Percentiles rank a stretch among this genome's conserved stretches.
Evolutionary conservation across 306 rosid species (phyloP).

Genomic region (Ziziphus jujuba): DNA sequence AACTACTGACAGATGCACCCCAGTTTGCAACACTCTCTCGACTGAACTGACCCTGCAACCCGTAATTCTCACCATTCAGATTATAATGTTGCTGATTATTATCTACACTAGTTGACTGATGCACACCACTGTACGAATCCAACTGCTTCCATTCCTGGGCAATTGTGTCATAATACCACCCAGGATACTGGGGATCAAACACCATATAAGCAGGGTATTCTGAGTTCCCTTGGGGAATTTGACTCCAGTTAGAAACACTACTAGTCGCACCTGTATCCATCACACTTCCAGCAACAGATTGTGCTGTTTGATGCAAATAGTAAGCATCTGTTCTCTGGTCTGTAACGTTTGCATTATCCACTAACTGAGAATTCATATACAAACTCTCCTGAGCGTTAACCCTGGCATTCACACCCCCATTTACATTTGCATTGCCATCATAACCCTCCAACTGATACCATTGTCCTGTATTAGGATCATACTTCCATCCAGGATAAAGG

Average conservation of each 20-base stretch:
- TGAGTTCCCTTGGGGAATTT: conserved; percentile 42
- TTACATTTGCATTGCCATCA: conserved; percentile 22
- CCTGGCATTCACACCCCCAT: conserved; percentile 1
- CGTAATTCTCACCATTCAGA: conserved; percentile 29
- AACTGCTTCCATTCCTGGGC: conserved; percentile 62
- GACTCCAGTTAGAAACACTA: conserved; percentile 42
- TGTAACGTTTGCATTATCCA: conserved; percentile 25
- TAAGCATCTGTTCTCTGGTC: conserved; percentile 36
- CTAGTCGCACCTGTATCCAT: conserved; percentile 36
- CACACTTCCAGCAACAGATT: conserved; percentile 37
- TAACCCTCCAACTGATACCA: conserved; percentile 64
- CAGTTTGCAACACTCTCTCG: conserved; percentile 46
- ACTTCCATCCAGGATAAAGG: conserved; percentile 78
- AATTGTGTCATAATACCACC: conserved; percentile 68
- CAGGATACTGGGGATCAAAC: conserved; percentile 73
- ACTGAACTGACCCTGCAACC: conserved; percentile 26
- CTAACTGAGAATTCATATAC: conserved; percentile 28
- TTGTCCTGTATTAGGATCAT: conserved; percentile 51
- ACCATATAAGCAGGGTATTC: conserved; percentile 67
- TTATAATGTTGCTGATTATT: conserved; percentile 25
- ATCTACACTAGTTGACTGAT: conserved; percentile 36
- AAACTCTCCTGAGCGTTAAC: conserved; percentile 29
- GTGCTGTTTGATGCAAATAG: conserved; percentile 48
- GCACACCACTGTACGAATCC: conserved; percentile 42
- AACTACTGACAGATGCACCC: conserved; percentile 36